A percentile compares a stretch with the other conserved stretches of the same genome.
These are phyloP conservation scores for Lasiodiplodia theobromae DNA, from an alignment of 2,329 filamentous ascomycete species.

Conservation along the genomic window DNA sequence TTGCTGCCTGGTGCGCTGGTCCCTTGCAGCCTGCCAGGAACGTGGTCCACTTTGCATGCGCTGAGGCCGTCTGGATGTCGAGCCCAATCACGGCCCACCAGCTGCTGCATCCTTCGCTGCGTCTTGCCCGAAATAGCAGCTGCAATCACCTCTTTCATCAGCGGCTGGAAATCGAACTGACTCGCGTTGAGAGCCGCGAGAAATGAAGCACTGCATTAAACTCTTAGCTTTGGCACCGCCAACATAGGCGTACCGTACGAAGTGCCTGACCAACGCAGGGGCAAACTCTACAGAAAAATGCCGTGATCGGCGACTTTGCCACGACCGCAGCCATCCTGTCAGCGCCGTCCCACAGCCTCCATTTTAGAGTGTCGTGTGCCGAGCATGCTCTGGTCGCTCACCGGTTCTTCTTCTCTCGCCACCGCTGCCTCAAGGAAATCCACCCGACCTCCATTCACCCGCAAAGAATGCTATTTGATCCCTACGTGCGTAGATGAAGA, in stretches of 20 bases:
- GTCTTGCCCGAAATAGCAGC: not conserved
- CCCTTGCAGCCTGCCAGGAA: conserved; percentile 14
- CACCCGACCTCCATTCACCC: too few species aligned
- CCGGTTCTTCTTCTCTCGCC: not conserved
- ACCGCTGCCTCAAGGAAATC: not conserved
- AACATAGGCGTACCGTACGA: too few species aligned
- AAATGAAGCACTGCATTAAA: conserved; percentile 3
- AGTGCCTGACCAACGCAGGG: not conserved
- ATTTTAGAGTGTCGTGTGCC: not conserved
- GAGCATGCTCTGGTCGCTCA: not conserved
- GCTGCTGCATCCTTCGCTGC: not conserved
- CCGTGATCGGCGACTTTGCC: conserved; percentile 9
- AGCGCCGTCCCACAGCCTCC: not conserved
- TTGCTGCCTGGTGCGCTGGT: not conserved
- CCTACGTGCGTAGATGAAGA: too few species aligned
- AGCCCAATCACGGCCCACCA: not conserved
- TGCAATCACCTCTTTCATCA: not conserved
- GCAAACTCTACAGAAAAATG: not conserved
- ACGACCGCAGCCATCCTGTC: not conserved
- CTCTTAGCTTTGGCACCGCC: not conserved
- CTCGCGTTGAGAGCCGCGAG: not conserved
- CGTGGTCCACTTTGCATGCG: not conserved
- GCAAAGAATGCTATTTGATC: too few species aligned
- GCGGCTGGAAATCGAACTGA: not conserved
- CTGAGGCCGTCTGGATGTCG: not conserved